Evolutionary conservation across 176 grass and related monocot species (phyloP), one percentile per base, ranked within the genome.

Genomic region (Pontederia crassipes): DNA sequence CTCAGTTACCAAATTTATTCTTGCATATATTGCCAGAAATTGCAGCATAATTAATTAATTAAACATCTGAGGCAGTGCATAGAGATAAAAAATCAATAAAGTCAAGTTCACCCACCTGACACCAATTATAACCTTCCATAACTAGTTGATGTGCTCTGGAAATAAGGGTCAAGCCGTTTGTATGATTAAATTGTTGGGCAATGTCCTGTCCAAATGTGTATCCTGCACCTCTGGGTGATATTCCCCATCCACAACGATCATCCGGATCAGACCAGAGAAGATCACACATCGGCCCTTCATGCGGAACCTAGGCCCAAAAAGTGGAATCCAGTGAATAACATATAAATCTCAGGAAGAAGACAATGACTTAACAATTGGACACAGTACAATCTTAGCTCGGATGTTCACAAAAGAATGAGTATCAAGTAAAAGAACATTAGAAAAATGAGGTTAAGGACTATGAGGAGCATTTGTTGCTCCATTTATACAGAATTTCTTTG

Each of bases 281-380:
- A 77, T 97, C 92, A 64, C 92, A 97, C 92, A 97, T 97, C 14
- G 92, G 92, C 13, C 92, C 92, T 84, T 97, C 92, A 74, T 97
- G 92, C 60, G 92, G 92, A 70, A 97, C 92, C 92, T 97, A 75
- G 24, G 17, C 9, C 24, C 58, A 28, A 50, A 52, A 14, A 28
- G 28, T 15, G 1, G 29, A 11, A 61, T 61, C 10, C 15, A 61
- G 40, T 61, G 10, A 15, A 28, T 61, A 40, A 40, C 32, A 40
- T 40, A 7, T 7, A 40, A 40, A 4, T 40, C 6, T 40, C 6
- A 40, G 32, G 6, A 40, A 40, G 32, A 40, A 40, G 2, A 40
- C 2, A 7, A 40, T 40, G 32, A 40, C 32, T 4, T 40, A 40
- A 40, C 32, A 40, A 40, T 7, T 40, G 32, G 1, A 40, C 4